Percentiles rank a stretch among this genome's conserved stretches.
phyloP scores from a whole-genome alignment of 495 filamentous ascomycete species.

The Geopyxis carbonaria region DNA sequence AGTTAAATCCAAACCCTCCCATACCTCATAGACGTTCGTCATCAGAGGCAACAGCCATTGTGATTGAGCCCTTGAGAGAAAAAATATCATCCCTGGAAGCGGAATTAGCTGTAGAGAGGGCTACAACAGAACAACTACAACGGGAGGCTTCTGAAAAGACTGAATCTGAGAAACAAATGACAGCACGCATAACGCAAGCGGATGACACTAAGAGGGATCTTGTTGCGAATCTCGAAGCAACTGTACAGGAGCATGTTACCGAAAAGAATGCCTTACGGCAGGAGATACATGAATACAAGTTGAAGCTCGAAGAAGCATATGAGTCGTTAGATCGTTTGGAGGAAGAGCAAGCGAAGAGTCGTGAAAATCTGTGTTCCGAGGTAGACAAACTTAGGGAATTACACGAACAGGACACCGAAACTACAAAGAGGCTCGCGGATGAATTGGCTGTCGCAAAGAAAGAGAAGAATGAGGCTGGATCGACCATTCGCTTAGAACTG shows the following conservation, averaged over 20 bases:
- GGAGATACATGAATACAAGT: constrained; percentile 57
- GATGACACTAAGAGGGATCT: constrained; percentile 90
- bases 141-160: constrained; percentile 40
- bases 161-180: constrained; percentile 47
- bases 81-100: constrained; percentile 59
- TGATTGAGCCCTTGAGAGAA: constrained; percentile 29
- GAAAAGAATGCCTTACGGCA: constrained; percentile 65
- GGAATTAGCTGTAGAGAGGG: constrained; percentile 52
- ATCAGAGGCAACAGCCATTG: constrained; percentile 29
- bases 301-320: constrained; percentile 67
- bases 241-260: constrained; percentile 69
- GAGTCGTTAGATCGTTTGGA: constrained; percentile 74
- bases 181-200: constrained; percentile 37
- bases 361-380: constrained; percentile 34
- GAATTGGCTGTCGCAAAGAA: constrained; percentile 39
- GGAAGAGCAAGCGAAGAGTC: constrained; percentile 51
- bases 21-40: constrained; percentile 3
- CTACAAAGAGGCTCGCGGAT: constrained; percentile 38
- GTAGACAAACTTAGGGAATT: constrained; percentile 24
- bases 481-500: constrained; percentile 37
- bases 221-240: constrained; percentile 81
- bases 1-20: constrained; percentile 25
- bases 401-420: constrained; percentile 38
- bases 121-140: constrained; percentile 37
- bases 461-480: constrained; percentile 39